Percentiles rank a stretch among this genome's conserved stretches.
phyloP scores from a whole-genome alignment of 2,329 filamentous ascomycete genomes.

The Trichocomaceae sp. region DNA sequence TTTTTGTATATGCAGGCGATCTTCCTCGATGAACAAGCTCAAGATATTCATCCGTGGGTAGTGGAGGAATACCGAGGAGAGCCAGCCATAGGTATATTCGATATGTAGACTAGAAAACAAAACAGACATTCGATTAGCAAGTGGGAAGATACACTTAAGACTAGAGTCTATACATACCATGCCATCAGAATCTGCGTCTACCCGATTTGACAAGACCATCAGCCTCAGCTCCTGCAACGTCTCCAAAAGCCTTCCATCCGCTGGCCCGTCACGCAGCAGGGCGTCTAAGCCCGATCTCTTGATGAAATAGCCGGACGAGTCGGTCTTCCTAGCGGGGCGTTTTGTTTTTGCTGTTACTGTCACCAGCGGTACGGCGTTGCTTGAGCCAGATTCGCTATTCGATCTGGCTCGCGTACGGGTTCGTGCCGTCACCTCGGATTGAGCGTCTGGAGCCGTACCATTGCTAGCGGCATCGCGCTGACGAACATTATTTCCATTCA shows the following conservation, averaged over 20 bases:
- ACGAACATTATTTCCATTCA: background rate
- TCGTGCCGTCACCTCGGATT: background rate
- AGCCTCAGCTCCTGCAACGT: constrained; percentile 43
- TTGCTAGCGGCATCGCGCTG: constrained; percentile 6
- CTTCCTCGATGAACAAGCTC: constrained; percentile 85
- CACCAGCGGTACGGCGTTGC: constrained; percentile 25
- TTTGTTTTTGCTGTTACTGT: constrained; percentile 46
- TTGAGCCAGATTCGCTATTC: constrained; percentile 48
- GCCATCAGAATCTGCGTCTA: constrained; percentile 48
- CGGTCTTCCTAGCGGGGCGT: constrained; percentile 38
- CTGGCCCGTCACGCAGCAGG: constrained; percentile 73
- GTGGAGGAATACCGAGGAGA: constrained; percentile 76
- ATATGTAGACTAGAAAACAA: constrained; percentile 67
- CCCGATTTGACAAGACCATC: constrained; percentile 44
- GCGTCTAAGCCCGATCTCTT: constrained; percentile 58
- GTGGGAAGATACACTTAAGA: constrained; percentile 9
- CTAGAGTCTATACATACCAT: constrained; percentile 36
- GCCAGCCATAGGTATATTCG: constrained; percentile 96
- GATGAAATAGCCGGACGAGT: constrained; percentile 30
- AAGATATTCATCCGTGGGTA: constrained; percentile 83
- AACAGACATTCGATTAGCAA: background rate
- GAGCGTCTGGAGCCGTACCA: background rate
- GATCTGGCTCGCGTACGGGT: constrained; percentile 53
- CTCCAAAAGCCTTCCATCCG: constrained; percentile 54
- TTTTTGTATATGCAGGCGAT: constrained; percentile 92